Evolutionary conservation across 257 asterid species (phyloP).

Genomic region (Scutellaria baicalensis): DNA sequence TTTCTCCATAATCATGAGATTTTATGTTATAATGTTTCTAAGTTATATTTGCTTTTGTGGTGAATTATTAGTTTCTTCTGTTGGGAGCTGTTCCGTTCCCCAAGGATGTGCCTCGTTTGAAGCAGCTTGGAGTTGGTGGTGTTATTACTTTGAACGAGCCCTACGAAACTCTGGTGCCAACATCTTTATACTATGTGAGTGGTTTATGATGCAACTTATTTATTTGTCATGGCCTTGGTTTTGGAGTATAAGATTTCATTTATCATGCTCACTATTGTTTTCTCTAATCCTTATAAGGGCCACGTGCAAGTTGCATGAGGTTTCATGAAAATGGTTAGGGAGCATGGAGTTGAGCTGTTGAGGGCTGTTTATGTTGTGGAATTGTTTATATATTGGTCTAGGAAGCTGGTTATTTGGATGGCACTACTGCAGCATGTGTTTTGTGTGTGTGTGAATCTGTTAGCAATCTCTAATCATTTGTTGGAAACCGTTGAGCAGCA

Average conservation of each 20-base stretch:
- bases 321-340: not conserved
- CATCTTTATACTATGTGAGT: conserved; percentile 85
- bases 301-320: not conserved
- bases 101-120: conserved; percentile 75
- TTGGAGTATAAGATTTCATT: not conserved
- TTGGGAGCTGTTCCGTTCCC: conserved; percentile 98
- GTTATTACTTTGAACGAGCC: conserved; percentile 89
- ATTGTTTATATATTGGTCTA: not conserved
- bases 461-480: not conserved
- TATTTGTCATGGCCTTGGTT: not conserved
- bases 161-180: conserved; percentile 83
- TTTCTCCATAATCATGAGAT: not conserved
- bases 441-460: not conserved
- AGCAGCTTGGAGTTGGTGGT: conserved; percentile 96
- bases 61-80: conserved; percentile 53
- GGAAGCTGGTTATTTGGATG: not conserved
- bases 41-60: not conserved
- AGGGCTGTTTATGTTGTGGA: not conserved
- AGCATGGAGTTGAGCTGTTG: not conserved
- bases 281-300: not conserved
- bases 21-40: not conserved
- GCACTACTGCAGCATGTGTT: not conserved
- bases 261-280: not conserved
- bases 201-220: not conserved
- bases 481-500: not conserved